A percentile compares a stretch with the other conserved stretches of the same genome.
phyloP scores from a whole-genome alignment of 2,329 filamentous ascomycete genomes.

The Colletotrichum abscissum region DNA sequence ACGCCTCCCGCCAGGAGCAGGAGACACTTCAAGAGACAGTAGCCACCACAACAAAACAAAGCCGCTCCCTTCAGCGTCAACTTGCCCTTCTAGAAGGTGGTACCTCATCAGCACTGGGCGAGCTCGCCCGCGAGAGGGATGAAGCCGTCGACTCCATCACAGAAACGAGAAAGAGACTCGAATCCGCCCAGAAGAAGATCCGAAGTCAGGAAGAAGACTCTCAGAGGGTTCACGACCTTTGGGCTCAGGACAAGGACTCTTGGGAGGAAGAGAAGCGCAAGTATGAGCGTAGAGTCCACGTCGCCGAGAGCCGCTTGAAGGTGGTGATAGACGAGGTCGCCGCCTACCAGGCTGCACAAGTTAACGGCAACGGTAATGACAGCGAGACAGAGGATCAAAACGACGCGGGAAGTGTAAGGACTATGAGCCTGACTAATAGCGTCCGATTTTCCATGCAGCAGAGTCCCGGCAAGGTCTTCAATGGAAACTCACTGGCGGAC shows the following conservation, averaged over 20 bases:
- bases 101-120: conserved; percentile 84
- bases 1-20: conserved; percentile 78
- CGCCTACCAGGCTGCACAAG: conserved; percentile 70
- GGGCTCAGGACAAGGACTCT: conserved; percentile 83
- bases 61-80: conserved; percentile 84
- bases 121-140: conserved; percentile 87
- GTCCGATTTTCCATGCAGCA: conserved; percentile 79
- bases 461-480: conserved; percentile 62
- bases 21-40: conserved; percentile 75
- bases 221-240: conserved; percentile 80
- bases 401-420: conserved; percentile 79
- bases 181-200: conserved; percentile 80
- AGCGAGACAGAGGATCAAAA: conserved; percentile 71
- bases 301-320: conserved; percentile 90
- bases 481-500: conserved; percentile 85
- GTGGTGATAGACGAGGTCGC: conserved; percentile 87
- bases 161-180: conserved; percentile 82
- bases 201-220: conserved; percentile 86
- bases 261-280: conserved; percentile 89
- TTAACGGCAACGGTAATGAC: conserved; percentile 56
- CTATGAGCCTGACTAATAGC: conserved; percentile 78
- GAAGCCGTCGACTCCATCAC: conserved; percentile 78
- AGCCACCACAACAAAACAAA: conserved; percentile 77
- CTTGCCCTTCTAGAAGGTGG: conserved; percentile 88
- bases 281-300: conserved; percentile 85